Conservation (phyloP, 805 yeast genomes). For the Candida xyloterini region DNA sequence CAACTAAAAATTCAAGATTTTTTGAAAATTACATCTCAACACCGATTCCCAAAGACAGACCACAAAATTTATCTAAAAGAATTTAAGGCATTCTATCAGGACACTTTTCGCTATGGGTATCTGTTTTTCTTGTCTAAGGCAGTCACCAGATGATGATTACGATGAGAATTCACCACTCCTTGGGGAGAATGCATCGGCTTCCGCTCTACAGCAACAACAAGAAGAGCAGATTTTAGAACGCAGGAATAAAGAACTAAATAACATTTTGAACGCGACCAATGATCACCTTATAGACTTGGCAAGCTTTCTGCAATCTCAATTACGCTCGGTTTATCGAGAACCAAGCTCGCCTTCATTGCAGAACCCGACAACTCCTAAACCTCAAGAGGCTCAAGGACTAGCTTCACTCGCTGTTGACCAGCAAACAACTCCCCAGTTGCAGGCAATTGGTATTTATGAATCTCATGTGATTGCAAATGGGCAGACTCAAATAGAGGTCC, state of each 20-base stretch:
- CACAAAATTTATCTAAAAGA: no score
- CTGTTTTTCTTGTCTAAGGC: constrained; percentile 33
- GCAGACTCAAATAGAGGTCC: constrained; percentile 18
- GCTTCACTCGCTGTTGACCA: constrained; percentile 13
- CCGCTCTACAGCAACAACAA: constrained; percentile 23
- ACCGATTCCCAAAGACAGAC: neutral
- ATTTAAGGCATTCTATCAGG: no score
- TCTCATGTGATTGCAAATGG: constrained; percentile 11
- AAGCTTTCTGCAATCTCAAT: constrained; percentile 22
- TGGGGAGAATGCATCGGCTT: constrained; percentile 18
- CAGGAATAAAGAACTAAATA: constrained; percentile 32
- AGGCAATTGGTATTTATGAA: constrained; percentile 10
- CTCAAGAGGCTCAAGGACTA: constrained; percentile 3
- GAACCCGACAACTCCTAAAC: constrained; percentile 1
- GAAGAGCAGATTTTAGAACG: constrained; percentile 25
- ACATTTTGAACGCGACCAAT: constrained; percentile 33
- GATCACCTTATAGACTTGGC: constrained; percentile 33
- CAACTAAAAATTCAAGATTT: neutral
- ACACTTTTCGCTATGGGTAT: constrained; percentile 28
- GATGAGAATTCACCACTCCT: constrained; percentile 31
- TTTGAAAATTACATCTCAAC: neutral
- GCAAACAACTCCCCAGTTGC: constrained; percentile 11
- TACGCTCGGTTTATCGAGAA: constrained; percentile 7
- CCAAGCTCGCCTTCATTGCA: constrained; percentile 2
- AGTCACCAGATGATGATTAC: constrained; percentile 18